Base-by-base conservation (phyloP, 257 asterid genomes). In the Nicotiana noctiflora region DNA sequence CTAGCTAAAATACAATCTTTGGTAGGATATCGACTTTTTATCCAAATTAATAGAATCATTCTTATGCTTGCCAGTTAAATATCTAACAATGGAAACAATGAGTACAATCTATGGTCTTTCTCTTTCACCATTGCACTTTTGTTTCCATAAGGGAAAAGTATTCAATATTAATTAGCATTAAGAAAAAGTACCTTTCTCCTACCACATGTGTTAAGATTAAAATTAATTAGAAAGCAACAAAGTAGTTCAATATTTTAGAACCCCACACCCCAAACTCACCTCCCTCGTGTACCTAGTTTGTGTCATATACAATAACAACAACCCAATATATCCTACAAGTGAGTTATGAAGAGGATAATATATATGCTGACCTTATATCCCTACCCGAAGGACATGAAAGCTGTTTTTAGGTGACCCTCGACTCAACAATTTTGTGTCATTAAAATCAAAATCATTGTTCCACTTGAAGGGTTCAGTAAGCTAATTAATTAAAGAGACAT, bases 401-500 rank as follows among this genome's bases (percentile, higher is more conserved):
- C n/a, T n/a, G n/a, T n/a, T n/a, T n/a, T n/a, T n/a, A n/a, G n/a
- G n/a, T n/a, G n/a, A n/a, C n/a, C n/a, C n/a, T n/a, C n/a, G n/a
- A n/a, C n/a, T n/a, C n/a, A n/a, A n/a, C n/a, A n/a, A n/a, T n/a
- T n/a, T n/a, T n/a, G n/a, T n/a, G n/a, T n/a, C n/a, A n/a, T n/a
- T n/a, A n/a, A n/a, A 51, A 49, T 56, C 27, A n/a, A 27, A 76
- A 82, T 34, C 72, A 81, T 68, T 56, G 44, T 67, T 34, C 25
- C 8, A 46, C 21, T 81, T 19, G 17, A 7, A 14, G 44, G 27
- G 75, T 51, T 74, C 61, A 49, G 49, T 32, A 29, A 51, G 56
- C 56, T 51, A 19, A 19, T 68, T 40, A 68, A 40, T 37, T 63
- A 51, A 49, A 44, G 62, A 75, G 52, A 23, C 78, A 75, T 25